These are phyloP conservation scores for Candida stauntonica DNA, from an alignment of 805 yeast species.

Conservation along the genomic window DNA sequence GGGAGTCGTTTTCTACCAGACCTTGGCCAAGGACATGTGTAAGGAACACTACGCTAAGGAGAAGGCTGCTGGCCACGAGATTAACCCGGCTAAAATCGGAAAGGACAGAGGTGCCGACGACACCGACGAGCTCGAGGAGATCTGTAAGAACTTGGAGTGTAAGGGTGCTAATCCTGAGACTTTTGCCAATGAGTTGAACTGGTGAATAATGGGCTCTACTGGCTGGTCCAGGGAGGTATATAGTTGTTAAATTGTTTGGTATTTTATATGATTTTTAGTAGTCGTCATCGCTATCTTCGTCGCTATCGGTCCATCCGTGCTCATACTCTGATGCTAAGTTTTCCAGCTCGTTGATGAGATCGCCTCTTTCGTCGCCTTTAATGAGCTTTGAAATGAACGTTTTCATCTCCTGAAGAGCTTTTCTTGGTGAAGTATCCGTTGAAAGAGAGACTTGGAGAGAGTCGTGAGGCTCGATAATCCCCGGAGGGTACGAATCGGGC, in stretches of 20 bases:
- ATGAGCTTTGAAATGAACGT: conserved; percentile 29
- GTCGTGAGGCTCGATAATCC: conserved; percentile 15
- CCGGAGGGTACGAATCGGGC: conserved; percentile 33
- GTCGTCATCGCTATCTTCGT: conserved; percentile 38
- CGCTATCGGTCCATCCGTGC: conserved; percentile 41
- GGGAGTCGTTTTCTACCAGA: conserved; percentile 56
- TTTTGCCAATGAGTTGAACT: conserved; percentile 24
- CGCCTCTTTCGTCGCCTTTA: conserved; percentile 48
- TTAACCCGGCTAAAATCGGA: conserved; percentile 47
- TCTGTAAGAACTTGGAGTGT: conserved; percentile 50
- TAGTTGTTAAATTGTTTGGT: background rate
- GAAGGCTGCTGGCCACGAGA: conserved; percentile 38
- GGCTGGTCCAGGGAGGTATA: background rate
- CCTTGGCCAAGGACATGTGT: conserved; percentile 52
- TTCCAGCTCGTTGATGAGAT: conserved; percentile 45
- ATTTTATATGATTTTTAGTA: conserved; percentile 7
- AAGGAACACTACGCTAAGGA: conserved; percentile 48
- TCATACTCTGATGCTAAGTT: conserved; percentile 43
- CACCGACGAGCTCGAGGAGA: conserved; percentile 45
- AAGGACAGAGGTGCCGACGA: conserved; percentile 36
- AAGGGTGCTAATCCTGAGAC: conserved; percentile 38
- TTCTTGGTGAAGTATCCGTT: conserved; percentile 19
- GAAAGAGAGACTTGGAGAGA: conserved; percentile 18
- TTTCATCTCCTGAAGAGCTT: conserved; percentile 23
- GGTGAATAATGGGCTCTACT: conserved; percentile 18